Evolutionary conservation across 176 grass and related monocot species (phyloP).

Genomic region (Canna indica): DNA sequence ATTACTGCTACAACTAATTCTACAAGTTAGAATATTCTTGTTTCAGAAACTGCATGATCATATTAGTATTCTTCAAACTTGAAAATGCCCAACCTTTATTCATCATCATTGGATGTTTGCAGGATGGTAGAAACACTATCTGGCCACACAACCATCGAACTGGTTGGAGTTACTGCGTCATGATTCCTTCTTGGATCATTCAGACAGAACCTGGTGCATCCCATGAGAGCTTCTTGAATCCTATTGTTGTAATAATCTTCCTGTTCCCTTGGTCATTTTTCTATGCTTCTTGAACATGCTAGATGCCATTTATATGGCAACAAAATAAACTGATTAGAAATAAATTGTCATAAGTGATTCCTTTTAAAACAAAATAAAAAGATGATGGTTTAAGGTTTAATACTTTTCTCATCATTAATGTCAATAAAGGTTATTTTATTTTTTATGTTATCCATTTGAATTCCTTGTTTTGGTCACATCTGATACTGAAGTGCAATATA

Average conservation of each 20-base stretch:
- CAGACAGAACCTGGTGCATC: slow-evolving; percentile 61
- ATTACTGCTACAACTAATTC: too few species aligned
- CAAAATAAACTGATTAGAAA: slow-evolving; percentile 3
- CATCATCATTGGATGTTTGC: slow-evolving; percentile 11
- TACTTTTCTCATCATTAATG: neutral
- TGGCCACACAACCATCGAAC: slow-evolving; percentile 98
- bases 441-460: neutral
- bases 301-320: neutral
- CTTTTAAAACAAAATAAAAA: neutral
- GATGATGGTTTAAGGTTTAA: neutral
- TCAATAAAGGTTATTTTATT: neutral
- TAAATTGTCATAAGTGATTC: neutral
- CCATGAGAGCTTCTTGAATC: slow-evolving; percentile 78
- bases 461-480: neutral
- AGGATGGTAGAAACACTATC: slow-evolving; percentile 85
- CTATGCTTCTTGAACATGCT: neutral
- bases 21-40: neutral
- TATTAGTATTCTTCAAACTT: neutral
- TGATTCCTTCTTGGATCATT: slow-evolving; percentile 82
- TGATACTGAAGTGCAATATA: neutral
- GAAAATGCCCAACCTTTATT: slow-evolving; percentile 1
- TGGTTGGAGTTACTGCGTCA: slow-evolving; percentile 97
- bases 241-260: slow-evolving; percentile 69
- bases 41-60: neutral
- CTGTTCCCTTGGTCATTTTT: slow-evolving; percentile 22